These are phyloP conservation scores for Heliamphora pulchella DNA, from an alignment of 179 eudicot genomes.

Conservation along the genomic window DNA sequence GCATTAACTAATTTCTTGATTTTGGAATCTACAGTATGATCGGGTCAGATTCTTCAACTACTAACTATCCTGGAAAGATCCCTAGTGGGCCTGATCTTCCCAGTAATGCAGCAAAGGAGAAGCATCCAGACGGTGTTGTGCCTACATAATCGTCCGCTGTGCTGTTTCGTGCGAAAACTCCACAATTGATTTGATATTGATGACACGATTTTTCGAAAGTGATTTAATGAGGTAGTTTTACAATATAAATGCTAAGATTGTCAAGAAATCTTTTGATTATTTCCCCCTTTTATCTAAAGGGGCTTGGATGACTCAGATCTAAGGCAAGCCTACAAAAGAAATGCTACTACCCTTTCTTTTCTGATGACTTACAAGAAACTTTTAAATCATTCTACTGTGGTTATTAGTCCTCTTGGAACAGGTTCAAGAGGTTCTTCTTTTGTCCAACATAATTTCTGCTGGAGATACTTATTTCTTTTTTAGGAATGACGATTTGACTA, in stretches of 20 bases:
- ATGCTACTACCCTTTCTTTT: not conserved
- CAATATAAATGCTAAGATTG: not conserved
- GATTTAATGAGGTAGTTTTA: not conserved
- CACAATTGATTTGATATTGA: not conserved
- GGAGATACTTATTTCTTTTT: too few relatives aligned
- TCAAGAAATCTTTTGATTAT: not conserved
- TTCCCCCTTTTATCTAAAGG: not conserved
- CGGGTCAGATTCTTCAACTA: constrained; percentile 39
- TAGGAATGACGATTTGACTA: too few relatives aligned
- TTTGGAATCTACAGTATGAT: constrained; percentile 37
- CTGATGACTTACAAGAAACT: not conserved
- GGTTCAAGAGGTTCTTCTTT: not conserved
- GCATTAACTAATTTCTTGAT: not conserved
- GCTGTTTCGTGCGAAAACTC: not conserved
- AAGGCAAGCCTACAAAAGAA: not conserved
- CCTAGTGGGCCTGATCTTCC: constrained; percentile 66
- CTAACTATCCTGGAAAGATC: constrained; percentile 62
- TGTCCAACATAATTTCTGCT: too few relatives aligned
- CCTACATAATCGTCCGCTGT: not conserved
- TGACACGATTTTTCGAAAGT: not conserved
- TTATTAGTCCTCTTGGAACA: not conserved
- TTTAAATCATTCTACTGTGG: not conserved
- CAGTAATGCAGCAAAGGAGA: constrained; percentile 40
- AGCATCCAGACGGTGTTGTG: constrained; percentile 14
- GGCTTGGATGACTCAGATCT: not conserved